Evolutionary conservation across 305 asterid genomes (phyloP), one percentile per base, ranked within the genome.

Genomic region (Fraxinus greggii): DNA sequence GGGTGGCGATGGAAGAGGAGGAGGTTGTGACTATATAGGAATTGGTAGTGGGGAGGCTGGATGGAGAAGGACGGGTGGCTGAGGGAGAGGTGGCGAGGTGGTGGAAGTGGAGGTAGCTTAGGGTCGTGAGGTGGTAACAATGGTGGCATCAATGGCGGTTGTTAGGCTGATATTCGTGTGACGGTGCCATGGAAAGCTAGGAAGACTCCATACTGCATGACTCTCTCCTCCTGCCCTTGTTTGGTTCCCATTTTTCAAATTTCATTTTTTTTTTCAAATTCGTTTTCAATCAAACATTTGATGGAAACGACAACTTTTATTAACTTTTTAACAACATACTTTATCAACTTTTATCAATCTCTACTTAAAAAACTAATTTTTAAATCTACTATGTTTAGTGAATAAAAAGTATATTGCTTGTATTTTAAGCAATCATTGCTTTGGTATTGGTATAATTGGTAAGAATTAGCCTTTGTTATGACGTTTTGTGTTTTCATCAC

Each of bases 1-100:
- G 4, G 38, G 36, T 10, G 81, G 83, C 2, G 76, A 78, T 0
- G 78, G 81, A 1, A 78, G 80, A 1, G 80, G 80, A 0, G 77
- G 80, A 1, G 78, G 17, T 13, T 3, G 38, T 8, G 9, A 19
- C 1, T 3, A 8, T 36, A 36, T 4, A 9, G 74, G 35, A 3
- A 32, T 32, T 29, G 74, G 74, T 24, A 80, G 81, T 13, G 23
- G 19, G 67, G 1, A 45, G 84, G 63, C 45, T 4, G 33, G 69
- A 13, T 36, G 76, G 33, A 35, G 77, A 10, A 48, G 69, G 28
- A 28, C 17, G 1, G 70, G 70, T n/a, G 70, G 72, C 2, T 6
- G 5, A 12, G 17, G 51, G 51, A 0, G 4, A 42, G 15, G 15
- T 40, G 48, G 48, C 24, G 7, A 17, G 7, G 69, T 59, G 9